A percentile compares a stretch with the other conserved stretches of the same genome.
Evolutionary conservation across 208 protist genomes (phyloP).

Genomic region (Acanthamoeba royreba): DNA sequence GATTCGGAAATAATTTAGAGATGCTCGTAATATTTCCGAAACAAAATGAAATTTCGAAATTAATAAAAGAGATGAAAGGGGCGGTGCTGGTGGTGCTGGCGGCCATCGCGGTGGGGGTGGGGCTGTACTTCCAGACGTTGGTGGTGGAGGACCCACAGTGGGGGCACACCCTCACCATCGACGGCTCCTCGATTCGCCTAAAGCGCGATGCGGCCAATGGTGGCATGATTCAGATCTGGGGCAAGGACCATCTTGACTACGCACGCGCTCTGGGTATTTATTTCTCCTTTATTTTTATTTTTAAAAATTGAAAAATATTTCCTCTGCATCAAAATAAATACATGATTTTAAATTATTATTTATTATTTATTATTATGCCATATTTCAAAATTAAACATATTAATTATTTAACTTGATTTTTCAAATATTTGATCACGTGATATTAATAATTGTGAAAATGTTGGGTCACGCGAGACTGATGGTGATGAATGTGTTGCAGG

Average conservation of each 20-base stretch:
- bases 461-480: not conserved
- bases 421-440: not conserved
- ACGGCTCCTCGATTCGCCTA: not conserved
- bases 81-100: not conserved
- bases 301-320: too few relatives aligned
- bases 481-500: not conserved
- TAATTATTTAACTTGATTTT: not conserved
- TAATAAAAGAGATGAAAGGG: not conserved
- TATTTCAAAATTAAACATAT: not conserved
- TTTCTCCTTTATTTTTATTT: not conserved
- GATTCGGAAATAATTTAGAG: too few relatives aligned
- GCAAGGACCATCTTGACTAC: conserved; percentile 16
- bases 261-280: not conserved
- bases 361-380: too few relatives aligned
- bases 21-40: too few relatives aligned
- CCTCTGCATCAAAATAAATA: too few relatives aligned
- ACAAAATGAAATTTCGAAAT: not conserved
- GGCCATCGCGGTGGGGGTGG: not conserved
- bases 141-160: not conserved
- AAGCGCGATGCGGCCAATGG: not conserved
- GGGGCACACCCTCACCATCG: not conserved
- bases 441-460: not conserved
- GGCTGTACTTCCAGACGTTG: not conserved
- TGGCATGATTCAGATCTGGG: not conserved
- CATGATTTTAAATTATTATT: too few relatives aligned